These are phyloP conservation scores for Shiraia sp. DNA, from an alignment of 2,329 filamentous ascomycete genomes.

Conservation along the genomic window DNA sequence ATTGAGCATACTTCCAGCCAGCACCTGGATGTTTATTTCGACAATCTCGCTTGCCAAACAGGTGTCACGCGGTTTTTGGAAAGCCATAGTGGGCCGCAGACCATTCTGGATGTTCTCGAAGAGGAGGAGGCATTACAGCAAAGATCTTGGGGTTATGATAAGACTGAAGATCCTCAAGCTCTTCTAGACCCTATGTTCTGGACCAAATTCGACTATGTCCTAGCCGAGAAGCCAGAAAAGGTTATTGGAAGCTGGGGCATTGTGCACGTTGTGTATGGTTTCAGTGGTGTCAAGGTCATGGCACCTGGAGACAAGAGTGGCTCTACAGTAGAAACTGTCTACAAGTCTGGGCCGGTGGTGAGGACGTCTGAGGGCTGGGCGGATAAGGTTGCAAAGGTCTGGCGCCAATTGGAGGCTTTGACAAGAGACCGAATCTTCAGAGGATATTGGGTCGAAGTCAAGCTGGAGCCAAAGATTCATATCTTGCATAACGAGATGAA, in stretches of 20 bases:
- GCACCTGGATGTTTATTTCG: slow-evolving; percentile 54
- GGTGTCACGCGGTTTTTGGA: slow-evolving; percentile 64
- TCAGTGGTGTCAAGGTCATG: slow-evolving; percentile 55
- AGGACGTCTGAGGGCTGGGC: slow-evolving; percentile 17
- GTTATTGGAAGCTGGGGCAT: slow-evolving; percentile 58
- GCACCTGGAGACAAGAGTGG: slow-evolving; percentile 46
- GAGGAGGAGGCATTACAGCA: slow-evolving; percentile 19
- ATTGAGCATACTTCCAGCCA: slow-evolving; percentile 13
- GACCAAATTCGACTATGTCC: slow-evolving; percentile 61
- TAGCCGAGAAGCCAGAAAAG: slow-evolving; percentile 56
- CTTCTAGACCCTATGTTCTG: slow-evolving; percentile 60
- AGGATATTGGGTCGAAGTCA: slow-evolving; percentile 61
- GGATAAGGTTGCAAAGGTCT: slow-evolving; percentile 20
- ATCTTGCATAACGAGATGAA: slow-evolving; percentile 49
- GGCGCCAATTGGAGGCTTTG: slow-evolving; percentile 37
- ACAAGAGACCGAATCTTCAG: slow-evolving; percentile 43
- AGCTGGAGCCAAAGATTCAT: slow-evolving; percentile 58
- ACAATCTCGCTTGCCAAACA: slow-evolving; percentile 66
- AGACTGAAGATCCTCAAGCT: slow-evolving; percentile 56
- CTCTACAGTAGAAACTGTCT: slow-evolving; percentile 13
- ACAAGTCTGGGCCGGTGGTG: slow-evolving; percentile 17
- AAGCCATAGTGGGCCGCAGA: slow-evolving; percentile 32
- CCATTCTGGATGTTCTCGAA: slow-evolving; percentile 30
- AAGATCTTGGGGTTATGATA: slow-evolving; percentile 61
- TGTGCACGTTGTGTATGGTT: slow-evolving; percentile 55